Conservation (phyloP, 306 rosid species). For the Aeschynomene evenia region DNA sequence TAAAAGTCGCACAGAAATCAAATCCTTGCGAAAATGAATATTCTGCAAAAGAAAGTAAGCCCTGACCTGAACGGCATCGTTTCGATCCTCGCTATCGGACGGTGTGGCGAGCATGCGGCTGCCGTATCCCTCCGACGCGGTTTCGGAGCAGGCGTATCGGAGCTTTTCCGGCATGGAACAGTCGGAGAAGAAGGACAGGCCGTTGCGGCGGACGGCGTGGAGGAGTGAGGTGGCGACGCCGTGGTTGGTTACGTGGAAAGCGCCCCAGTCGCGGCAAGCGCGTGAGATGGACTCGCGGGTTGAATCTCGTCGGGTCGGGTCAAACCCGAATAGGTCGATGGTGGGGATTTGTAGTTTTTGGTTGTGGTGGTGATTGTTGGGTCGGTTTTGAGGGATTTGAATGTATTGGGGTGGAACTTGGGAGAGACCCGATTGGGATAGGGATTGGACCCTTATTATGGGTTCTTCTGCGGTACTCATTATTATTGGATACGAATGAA, state of each 20-base stretch:
- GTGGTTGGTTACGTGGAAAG: constrained; percentile 81
- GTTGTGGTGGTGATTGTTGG: neutral
- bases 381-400: constrained; percentile 52
- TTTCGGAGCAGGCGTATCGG: constrained; percentile 54
- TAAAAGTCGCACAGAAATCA: no score
- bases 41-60: no score
- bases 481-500: neutral
- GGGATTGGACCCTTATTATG: constrained; percentile 55
- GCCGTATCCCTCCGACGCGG: constrained; percentile 88
- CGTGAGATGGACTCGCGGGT: constrained; percentile 40
- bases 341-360: constrained; percentile 38
- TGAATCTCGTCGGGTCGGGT: constrained; percentile 36
- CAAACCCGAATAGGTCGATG: constrained; percentile 48
- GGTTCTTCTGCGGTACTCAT: constrained; percentile 46
- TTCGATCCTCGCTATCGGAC: constrained; percentile 9
- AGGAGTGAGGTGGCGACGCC: constrained; percentile 53
- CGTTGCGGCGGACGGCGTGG: constrained; percentile 41
- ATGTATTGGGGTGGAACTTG: constrained; percentile 69
- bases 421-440: constrained; percentile 50
- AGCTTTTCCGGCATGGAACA: constrained; percentile 57
- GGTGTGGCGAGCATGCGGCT: constrained; percentile 60
- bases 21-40: no score
- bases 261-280: constrained; percentile 83
- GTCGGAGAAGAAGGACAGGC: constrained; percentile 64
- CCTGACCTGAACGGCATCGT: constrained; percentile 29